These are phyloP conservation scores for Baorangia bicolor DNA, from an alignment of 768 basidiomycete genomes.

Conservation along the genomic window DNA sequence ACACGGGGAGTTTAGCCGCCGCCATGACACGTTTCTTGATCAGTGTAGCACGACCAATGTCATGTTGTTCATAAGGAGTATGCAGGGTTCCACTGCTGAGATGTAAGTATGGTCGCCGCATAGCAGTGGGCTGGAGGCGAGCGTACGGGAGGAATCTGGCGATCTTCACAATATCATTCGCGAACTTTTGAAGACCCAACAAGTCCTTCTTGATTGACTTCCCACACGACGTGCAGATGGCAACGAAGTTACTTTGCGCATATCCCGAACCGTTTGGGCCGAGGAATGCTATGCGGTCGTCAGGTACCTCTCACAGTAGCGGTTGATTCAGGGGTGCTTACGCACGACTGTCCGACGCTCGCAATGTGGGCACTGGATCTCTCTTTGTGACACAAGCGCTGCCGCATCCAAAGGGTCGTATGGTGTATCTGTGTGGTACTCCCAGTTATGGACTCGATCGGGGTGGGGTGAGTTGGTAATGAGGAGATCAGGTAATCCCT, in stretches of 20 bases:
- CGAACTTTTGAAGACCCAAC: constrained; percentile 41
- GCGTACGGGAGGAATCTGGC: constrained; percentile 37
- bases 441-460: constrained; percentile 10
- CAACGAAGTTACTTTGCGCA: constrained; percentile 40
- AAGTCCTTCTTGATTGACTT: constrained; percentile 37
- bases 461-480: constrained; percentile 4
- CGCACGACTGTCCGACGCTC: constrained; percentile 11
- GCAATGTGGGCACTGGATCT: constrained; percentile 34
- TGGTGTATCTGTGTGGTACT: neutral
- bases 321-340: constrained; percentile 13
- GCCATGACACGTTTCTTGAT: constrained; percentile 22
- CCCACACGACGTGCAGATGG: constrained; percentile 35
- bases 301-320: neutral
- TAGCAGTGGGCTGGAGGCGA: neutral
- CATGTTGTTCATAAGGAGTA: constrained; percentile 15
- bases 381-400: constrained; percentile 13
- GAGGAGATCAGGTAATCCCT: constrained; percentile 12
- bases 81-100: constrained; percentile 35
- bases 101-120: neutral
- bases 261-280: constrained; percentile 43
- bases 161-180: constrained; percentile 30
- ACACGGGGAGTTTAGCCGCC: neutral
- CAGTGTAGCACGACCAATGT: constrained; percentile 20
- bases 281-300: constrained; percentile 36
- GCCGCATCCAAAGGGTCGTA: constrained; percentile 26